Percentiles rank a stretch among this genome's conserved stretches.
These are phyloP conservation scores for Hydnomerulius pinastri DNA, from an alignment of 768 basidiomycete genomes.

Conservation along the genomic window DNA sequence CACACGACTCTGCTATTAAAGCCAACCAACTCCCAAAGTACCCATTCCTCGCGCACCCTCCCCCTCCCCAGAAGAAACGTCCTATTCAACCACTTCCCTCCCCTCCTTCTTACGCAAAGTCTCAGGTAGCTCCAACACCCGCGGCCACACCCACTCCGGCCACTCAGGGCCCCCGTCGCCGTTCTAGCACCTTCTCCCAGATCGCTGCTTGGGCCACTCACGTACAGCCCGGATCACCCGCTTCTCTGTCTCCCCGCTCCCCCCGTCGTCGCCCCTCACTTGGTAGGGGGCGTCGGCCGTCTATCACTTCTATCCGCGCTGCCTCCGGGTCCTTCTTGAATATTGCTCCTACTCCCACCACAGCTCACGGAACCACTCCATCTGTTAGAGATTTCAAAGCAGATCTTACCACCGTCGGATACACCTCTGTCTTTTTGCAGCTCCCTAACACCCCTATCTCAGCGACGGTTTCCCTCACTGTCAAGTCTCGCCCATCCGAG, in stretches of 20 bases:
- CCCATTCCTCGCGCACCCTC: constrained; percentile 46
- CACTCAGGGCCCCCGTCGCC: constrained; percentile 26
- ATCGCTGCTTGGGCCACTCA: constrained; percentile 64
- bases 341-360: constrained; percentile 43
- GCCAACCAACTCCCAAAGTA: constrained; percentile 27
- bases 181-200: constrained; percentile 47
- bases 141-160: constrained; percentile 12
- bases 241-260: constrained; percentile 40
- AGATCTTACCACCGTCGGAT: constrained; percentile 62
- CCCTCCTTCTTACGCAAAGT: constrained; percentile 2
- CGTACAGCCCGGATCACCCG: constrained; percentile 72
- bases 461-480: constrained; percentile 12
- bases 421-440: constrained; percentile 66
- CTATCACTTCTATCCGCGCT: constrained; percentile 39
- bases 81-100: constrained; percentile 34
- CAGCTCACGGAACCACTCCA: constrained; percentile 36
- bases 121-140: background rate
- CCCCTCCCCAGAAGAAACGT: constrained; percentile 39
- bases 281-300: constrained; percentile 30
- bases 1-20: constrained; percentile 17
- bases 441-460: constrained; percentile 51
- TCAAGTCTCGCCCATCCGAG: constrained; percentile 7
- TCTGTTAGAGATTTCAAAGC: constrained; percentile 48
- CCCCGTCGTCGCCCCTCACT: constrained; percentile 37
- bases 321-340: constrained; percentile 52